Base-by-base conservation (phyloP, 73 alveolate genomes). In the Effrenium voratum region DNA sequence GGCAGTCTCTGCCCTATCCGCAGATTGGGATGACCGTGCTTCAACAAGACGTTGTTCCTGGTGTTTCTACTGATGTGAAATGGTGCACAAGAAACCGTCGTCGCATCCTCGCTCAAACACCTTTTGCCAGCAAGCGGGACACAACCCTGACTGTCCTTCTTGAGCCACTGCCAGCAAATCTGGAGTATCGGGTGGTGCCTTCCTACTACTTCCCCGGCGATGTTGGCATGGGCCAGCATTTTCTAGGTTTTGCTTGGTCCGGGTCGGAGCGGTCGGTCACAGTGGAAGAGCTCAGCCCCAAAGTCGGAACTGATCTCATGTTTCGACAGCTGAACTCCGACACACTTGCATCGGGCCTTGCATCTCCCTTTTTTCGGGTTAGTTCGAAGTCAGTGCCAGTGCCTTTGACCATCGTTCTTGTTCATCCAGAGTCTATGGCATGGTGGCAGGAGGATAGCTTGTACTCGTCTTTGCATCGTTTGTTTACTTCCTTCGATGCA, bases 181-280 rank as follows among this genome's bases (percentile, higher is more conserved):
- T 19, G 44, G 97, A 90, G n/a, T 90, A 90, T n/a, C 97, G 97
- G 36, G 76, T 90, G 16, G 97, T 90, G 15, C 97, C 97, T 8
- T 57, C 70, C 4, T 76, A 68, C 19, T 90, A 16, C 52, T 90
- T 68, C 24, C 97, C 97, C 2, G 86, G 76, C 1, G 97, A 90
- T 41, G 59, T 52, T 22, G 97, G 97, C 13, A 22, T 36, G 13
- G 88, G 97, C 34, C 75, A 30, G 24, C 83, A 68, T 24, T 40
- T 22, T 32, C 76, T 90, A 15, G 88, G 47, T 47, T 68, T 90
- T 38, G 66, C 87, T 0, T 41, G 76, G 72, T 81, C 91, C 44
- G 77, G 75, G 30, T 55, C 72, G 36, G n/a, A 44, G 5, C 57
- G 34, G 32, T 30, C 28, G 1, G n/a, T 90, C 30, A 12, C 30